Base-by-base conservation (phyloP, 192 early-diverging fungal species). In the Allomyces macrogynus region DNA sequence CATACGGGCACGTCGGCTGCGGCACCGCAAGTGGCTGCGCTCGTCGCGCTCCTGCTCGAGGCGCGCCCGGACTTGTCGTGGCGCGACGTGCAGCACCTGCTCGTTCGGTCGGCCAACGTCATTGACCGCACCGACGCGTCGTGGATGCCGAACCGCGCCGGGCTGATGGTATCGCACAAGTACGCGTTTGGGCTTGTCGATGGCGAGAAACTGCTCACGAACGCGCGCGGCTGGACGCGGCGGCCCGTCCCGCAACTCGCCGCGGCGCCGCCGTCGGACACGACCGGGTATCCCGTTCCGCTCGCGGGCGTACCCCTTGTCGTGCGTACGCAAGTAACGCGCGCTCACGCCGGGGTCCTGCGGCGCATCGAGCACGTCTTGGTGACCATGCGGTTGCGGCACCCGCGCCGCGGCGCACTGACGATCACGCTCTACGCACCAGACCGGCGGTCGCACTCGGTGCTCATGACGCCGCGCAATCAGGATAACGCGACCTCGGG, bases 1-100 rank as follows among this genome's bases (percentile, higher is more conserved):
- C 93, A 96, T 69, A 88, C 89, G 24, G 95, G 95, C 4, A 99
- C 95, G 14, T 92, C 90, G 10, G 95, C 93, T 10, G 93, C 95
- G 4, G 95, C 95, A 0, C 93, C 95, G 8, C 71, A 97, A 40
- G 93, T 85, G 5, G 85, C 93, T 0, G 95, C 92, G 22, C 80
- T 95, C 24, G 86, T 89, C 72, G 89, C 93, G 5, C 80, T 98
- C 18, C 90, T 88, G 0, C 72, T 97, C 40, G 81, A 81, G 18
- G 71, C 84, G 4, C 84, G 93, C 3, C 91, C 95, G n/a, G 95
- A 99, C 62, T 79, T 99, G 54, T 82, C 79, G 32, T 99, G 95
- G 95, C 76, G 95, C 23, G 95, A 99, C 68, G 73, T 93, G 27
- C 95, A 99, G 76, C 86, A 92, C 57, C 72, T 99, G 20, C 78